Percentiles rank a stretch among this genome's conserved stretches.
Conservation (phyloP, 1,139 yeast species). For the Pichia sp. region DNA sequence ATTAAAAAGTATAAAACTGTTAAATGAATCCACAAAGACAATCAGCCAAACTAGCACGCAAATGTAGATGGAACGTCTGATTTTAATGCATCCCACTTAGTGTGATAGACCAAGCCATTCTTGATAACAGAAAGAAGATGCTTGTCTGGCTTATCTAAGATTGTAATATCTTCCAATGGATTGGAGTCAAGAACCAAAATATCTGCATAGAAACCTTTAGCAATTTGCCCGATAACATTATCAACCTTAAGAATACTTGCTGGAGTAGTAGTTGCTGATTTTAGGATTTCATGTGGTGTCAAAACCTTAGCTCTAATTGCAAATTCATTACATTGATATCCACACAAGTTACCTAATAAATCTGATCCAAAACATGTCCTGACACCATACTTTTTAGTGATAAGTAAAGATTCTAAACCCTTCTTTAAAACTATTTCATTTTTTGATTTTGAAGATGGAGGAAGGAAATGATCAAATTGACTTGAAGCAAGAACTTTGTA, state of each 20-base stretch:
- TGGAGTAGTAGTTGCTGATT: conserved; percentile 30
- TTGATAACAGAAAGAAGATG: conserved; percentile 27
- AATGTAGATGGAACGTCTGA: conserved; percentile 13
- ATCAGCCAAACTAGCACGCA: conserved; percentile 3
- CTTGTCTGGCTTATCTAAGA: conserved; percentile 29
- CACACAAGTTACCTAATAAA: conserved; percentile 27
- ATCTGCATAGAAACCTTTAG: conserved; percentile 28
- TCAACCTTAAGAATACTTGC: conserved; percentile 25
- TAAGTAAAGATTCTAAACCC: conserved; percentile 25
- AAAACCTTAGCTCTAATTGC: conserved; percentile 27
- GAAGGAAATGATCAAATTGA: conserved; percentile 25
- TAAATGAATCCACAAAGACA: no score
- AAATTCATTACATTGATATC: conserved; percentile 31
- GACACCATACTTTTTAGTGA: conserved; percentile 27
- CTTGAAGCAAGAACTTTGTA: conserved; percentile 32
- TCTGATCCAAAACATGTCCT: conserved; percentile 31
- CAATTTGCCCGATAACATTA: conserved; percentile 28
- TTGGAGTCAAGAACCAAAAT: conserved; percentile 25
- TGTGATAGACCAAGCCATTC: conserved; percentile 26
- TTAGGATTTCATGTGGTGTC: conserved; percentile 24
- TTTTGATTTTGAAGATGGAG: conserved; percentile 23
- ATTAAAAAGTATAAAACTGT: no score
- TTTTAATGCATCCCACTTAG: conserved; percentile 12
- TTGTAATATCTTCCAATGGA: conserved; percentile 27
- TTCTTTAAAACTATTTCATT: conserved; percentile 25